Base-by-base conservation (phyloP, 768 basidiomycete genomes). In the Lyophyllum shimeji region DNA sequence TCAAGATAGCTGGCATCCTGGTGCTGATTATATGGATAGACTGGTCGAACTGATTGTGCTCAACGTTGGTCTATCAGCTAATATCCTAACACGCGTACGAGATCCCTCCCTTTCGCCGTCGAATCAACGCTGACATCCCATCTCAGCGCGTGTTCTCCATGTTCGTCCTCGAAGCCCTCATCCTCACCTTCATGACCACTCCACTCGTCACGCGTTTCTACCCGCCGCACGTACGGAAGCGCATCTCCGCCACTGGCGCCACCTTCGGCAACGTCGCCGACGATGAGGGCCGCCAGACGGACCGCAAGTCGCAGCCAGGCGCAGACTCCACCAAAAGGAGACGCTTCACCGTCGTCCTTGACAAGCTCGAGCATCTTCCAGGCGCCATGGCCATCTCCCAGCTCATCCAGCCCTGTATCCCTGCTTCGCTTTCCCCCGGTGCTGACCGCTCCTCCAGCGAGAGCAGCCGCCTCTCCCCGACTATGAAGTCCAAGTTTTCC, bases 1-100 rank as follows among this genome's bases (percentile, higher is more conserved):
- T 12, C 7, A 13, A 21, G 31, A 17, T 20, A 44, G 17, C 7
- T 45, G 9, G 2, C n/a, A 37, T 27, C 8, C 24, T 7, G 18
- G 48, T 15, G 11, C 44, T 47, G 18, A 52, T 50, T 12, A 50
- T 17, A 20, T 46, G 17, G 17, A n/a, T 48, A 91, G 89, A 21
- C 78, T 97, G 4, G 90, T 98, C 9, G 95, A 97, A 66, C 78
- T 98, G 17, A 97, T 98, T 63, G 95, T 98, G 3, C 85, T 98
- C 59, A 99, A 98, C 63, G 91, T 98, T 59, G 95, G 96, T 2
- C 76, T 96, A 1, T 75, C 80, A 2, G 93, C 91, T 2, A 83
- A 84, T 0, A 94, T 96, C 49, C 76, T 98, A 21, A 80, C 85
- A 0, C 78, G 64, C 55, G 82, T 81, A 57, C 46, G 69, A 4